A percentile compares a stretch with the other conserved stretches of the same genome.
These are phyloP conservation scores for Metarhizium rileyi DNA, from an alignment of 2,329 filamentous ascomycete species.

Conservation along the genomic window DNA sequence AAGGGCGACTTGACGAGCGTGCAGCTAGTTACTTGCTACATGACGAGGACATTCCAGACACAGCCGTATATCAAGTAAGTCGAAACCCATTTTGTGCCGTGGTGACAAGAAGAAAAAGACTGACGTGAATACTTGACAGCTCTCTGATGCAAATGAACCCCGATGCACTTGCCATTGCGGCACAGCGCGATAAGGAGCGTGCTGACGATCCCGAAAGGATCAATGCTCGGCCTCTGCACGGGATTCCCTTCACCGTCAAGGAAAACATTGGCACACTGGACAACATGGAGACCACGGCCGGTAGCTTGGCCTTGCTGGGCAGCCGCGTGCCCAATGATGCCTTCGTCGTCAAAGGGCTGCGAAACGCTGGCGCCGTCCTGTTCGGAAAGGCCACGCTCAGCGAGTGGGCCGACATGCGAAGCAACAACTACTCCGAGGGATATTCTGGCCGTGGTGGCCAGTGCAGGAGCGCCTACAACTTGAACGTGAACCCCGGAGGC, in stretches of 20 bases:
- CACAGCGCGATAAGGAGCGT: slow-evolving; percentile 50
- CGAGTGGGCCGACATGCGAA: slow-evolving; percentile 68
- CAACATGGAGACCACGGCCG: slow-evolving; percentile 64
- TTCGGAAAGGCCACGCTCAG: slow-evolving; percentile 62
- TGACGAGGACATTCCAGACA: slow-evolving; percentile 50
- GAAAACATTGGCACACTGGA: slow-evolving; percentile 63
- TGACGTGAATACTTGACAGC: slow-evolving; percentile 19
- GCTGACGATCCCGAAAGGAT: slow-evolving; percentile 37
- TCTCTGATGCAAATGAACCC: slow-evolving; percentile 59
- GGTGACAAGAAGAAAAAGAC: too few relatives aligned
- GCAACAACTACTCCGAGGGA: slow-evolving; percentile 57
- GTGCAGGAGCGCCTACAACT: slow-evolving; percentile 55
- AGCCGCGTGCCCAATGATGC: slow-evolving; percentile 60
- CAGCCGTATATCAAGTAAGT: slow-evolving; percentile 54
- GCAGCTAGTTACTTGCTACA: slow-evolving; percentile 52
- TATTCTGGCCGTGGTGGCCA: slow-evolving; percentile 58
- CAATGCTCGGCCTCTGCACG: slow-evolving; percentile 57
- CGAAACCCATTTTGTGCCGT: neutral
- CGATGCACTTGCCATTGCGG: slow-evolving; percentile 53
- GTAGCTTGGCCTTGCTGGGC: slow-evolving; percentile 56
- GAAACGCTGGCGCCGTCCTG: slow-evolving; percentile 56
- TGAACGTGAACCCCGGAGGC: slow-evolving; percentile 58
- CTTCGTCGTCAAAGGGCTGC: slow-evolving; percentile 49
- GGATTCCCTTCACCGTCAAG: slow-evolving; percentile 67
- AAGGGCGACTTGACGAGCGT: slow-evolving; percentile 45